Percentiles rank a stretch among this genome's conserved stretches.
phyloP scores from a whole-genome alignment of 1,139 yeast species.

The Yamadazyma triangularis region DNA sequence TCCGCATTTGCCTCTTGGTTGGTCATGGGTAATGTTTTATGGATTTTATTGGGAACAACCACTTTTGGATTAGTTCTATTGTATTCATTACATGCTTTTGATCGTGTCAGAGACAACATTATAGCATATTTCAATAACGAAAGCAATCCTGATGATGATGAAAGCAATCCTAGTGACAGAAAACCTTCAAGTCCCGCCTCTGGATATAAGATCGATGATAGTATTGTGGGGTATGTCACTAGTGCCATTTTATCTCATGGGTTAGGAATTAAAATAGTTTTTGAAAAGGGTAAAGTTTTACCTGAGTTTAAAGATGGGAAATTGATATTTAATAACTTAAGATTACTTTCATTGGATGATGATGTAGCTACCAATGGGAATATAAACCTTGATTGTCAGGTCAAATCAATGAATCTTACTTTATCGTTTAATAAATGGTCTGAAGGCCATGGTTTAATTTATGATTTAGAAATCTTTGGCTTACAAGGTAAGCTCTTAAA shows the following conservation, averaged over 20 bases:
- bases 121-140: constrained; percentile 8
- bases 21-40: constrained; percentile 49
- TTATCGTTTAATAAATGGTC: constrained; percentile 68
- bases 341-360: constrained; percentile 24
- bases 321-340: constrained; percentile 54
- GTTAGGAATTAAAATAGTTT: constrained; percentile 32
- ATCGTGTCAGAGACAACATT: constrained; percentile 23
- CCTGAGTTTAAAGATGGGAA: constrained; percentile 57
- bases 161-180: no score
- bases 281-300: constrained; percentile 31
- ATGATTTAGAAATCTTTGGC: constrained; percentile 60
- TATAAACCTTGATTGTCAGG: constrained; percentile 33
- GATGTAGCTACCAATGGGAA: constrained; percentile 10
- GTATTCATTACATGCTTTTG: constrained; percentile 43
- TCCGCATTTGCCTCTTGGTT: constrained; percentile 58
- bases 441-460: constrained; percentile 60
- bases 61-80: constrained; percentile 54
- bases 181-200: no score
- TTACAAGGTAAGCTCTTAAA: constrained; percentile 48
- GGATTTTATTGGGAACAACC: constrained; percentile 64
- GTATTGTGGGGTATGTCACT: constrained; percentile 31
- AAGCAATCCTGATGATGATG: constrained; percentile 8
- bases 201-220: constrained; percentile 16
- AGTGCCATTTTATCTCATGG: constrained; percentile 38
- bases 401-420: constrained; percentile 54